These are phyloP conservation scores for Rhododendron molle DNA, from an alignment of 148 eudicot species.

Conservation along the genomic window DNA sequence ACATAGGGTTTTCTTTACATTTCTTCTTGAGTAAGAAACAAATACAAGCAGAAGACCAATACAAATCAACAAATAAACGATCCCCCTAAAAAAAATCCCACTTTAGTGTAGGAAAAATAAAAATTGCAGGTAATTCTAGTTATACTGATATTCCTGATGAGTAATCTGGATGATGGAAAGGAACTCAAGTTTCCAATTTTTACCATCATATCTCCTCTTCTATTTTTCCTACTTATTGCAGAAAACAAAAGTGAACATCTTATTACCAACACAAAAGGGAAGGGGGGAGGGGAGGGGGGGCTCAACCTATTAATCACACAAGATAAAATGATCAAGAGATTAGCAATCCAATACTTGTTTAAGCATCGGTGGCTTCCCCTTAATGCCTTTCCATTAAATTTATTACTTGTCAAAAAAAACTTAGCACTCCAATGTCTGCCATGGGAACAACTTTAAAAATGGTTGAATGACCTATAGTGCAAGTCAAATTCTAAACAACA, in stretches of 20 bases:
- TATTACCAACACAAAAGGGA: too few relatives aligned
- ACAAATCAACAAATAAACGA: background rate
- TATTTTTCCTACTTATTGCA: background rate
- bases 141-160: background rate
- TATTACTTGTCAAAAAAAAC: background rate
- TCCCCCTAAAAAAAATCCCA: background rate
- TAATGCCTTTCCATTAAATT: background rate
- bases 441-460: background rate
- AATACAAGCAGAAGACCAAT: background rate
- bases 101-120: background rate
- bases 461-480: background rate
- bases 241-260: too few relatives aligned
- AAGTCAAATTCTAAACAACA: background rate
- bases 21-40: background rate
- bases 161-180: background rate
- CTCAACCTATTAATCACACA: background rate
- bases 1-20: background rate
- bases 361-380: background rate
- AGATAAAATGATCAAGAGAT: background rate
- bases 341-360: background rate
- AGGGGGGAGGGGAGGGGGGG: too few relatives aligned
- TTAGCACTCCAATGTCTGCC: background rate
- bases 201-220: background rate
- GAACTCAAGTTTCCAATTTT: background rate
- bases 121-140: background rate